phyloP scores from a whole-genome alignment of 148 eudicot genomes.

The Nepenthes mirabilis region DNA sequence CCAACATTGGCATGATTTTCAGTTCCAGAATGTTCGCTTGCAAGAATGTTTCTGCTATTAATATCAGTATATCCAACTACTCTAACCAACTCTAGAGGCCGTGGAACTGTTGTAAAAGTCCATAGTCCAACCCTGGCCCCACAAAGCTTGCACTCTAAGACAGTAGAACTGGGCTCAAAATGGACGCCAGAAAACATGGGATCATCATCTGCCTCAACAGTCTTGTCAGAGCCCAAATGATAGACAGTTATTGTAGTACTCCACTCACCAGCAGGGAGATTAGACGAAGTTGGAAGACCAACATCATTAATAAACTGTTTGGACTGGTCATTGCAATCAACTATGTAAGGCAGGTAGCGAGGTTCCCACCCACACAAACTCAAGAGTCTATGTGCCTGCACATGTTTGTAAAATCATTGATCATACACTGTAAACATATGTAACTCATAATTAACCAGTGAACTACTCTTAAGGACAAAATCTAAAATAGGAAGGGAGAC shows the following conservation, averaged over 20 bases:
- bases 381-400: slow-evolving; percentile 73
- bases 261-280: slow-evolving; percentile 25
- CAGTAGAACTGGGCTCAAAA: slow-evolving; percentile 47
- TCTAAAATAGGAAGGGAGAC: too few relatives aligned
- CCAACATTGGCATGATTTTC: slow-evolving; percentile 15
- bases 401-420: slow-evolving; percentile 2
- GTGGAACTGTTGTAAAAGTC: slow-evolving; percentile 40
- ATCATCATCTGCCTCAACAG: slow-evolving; percentile 14
- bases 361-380: slow-evolving; percentile 98
- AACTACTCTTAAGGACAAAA: too few relatives aligned
- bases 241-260: slow-evolving; percentile 26
- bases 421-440: slow-evolving; percentile 1
- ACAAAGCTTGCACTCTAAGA: slow-evolving; percentile 59
- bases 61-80: slow-evolving; percentile 35
- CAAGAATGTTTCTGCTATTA: slow-evolving; percentile 17
- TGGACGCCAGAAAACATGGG: slow-evolving; percentile 13
- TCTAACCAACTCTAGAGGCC: slow-evolving; percentile 48
- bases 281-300: background rate
- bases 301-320: slow-evolving; percentile 21
- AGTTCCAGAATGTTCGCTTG: slow-evolving; percentile 11
- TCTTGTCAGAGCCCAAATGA: slow-evolving; percentile 24
- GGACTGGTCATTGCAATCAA: slow-evolving; percentile 42
- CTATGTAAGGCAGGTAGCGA: slow-evolving; percentile 62
- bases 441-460: background rate
- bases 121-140: slow-evolving; percentile 59